Base-by-base conservation (phyloP, 148 eudicot genomes). In the Nyssa sinensis region DNA sequence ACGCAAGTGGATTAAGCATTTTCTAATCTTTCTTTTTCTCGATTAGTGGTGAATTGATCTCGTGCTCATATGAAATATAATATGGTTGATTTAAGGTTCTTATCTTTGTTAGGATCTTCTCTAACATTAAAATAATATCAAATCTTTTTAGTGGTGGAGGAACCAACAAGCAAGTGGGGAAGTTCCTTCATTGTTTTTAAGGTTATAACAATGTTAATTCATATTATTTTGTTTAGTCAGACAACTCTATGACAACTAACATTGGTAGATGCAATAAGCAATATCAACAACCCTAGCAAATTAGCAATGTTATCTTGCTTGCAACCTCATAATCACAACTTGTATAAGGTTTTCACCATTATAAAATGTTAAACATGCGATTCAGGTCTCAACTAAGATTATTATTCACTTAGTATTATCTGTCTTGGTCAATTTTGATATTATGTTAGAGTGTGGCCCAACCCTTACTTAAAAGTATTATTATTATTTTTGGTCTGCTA, bases 131-230 rank as follows among this genome's bases (percentile, higher is more conserved):
- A 69, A 55, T n/a, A 69, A 69, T 47, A 69, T 70, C 47, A 70
- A 21, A 57, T 70, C 23, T n/a, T n/a, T n/a, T n/a, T 29, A 13
- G 10, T 69, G 61, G 29, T 69, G 72, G 73, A 32, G 64, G 23
- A 10, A 33, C 73, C 73, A 70, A 70, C 63, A 32, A 70, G 64
- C 62, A 55, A 70, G 73, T 70, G 73, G 73, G 59, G 14, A 24
- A 55, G 25, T 55, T 55, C 25, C 23, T 17, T 19, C 4, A 55
- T 44, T 3, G 19, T 55, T 55, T 55, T n/a, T 21, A 1, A n/a
- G 19, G 24, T 55, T 14, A 49, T 55, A 24, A 21, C 59, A 55
- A 17, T 55, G 59, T 55, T 24, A 55, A 5, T 55, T 17, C 6
- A 21, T 55, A 55, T 55, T 21, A 17, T n/a, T 55, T 21, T 55